These are phyloP conservation scores for Rubia tinctorum DNA, from an alignment of 305 asterid species.

Conservation along the genomic window DNA sequence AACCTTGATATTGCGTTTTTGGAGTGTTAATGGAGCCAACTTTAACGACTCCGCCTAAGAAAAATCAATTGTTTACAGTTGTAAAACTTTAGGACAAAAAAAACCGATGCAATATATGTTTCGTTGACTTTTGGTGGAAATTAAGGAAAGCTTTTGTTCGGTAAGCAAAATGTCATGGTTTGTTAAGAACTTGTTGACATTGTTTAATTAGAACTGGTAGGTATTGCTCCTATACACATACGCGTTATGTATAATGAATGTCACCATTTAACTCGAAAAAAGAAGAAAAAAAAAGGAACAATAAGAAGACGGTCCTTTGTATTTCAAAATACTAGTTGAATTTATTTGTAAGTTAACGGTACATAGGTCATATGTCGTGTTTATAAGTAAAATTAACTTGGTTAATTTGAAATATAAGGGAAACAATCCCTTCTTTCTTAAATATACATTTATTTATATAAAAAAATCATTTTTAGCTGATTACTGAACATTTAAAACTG, in stretches of 20 bases:
- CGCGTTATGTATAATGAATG: background rate
- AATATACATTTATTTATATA: no score
- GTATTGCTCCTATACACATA: constrained; percentile 5
- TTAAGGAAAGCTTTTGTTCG: constrained; percentile 4
- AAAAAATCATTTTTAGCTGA: no score
- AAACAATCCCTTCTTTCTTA: no score
- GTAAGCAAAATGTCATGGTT: constrained; percentile 25
- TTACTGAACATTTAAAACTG: no score
- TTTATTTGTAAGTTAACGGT: no score
- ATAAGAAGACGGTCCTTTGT: no score
- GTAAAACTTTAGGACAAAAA: constrained; percentile 16
- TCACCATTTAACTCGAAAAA: background rate
- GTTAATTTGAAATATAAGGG: no score
- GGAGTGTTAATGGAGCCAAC: background rate
- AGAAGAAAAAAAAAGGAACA: no score
- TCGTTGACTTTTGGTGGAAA: constrained; percentile 21
- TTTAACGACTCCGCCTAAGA: constrained; percentile 14
- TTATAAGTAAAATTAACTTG: no score
- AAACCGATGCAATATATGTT: background rate
- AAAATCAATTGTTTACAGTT: constrained; percentile 14
- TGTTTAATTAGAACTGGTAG: constrained; percentile 9
- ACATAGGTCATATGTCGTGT: no score
- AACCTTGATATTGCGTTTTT: constrained; percentile 6
- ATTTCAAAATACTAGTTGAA: no score
- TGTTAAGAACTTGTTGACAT: constrained; percentile 15